A percentile compares a stretch with the other conserved stretches of the same genome.
These are phyloP conservation scores for Leishmania martiniquensis DNA, from an alignment of 208 protist species.

Conservation along the genomic window DNA sequence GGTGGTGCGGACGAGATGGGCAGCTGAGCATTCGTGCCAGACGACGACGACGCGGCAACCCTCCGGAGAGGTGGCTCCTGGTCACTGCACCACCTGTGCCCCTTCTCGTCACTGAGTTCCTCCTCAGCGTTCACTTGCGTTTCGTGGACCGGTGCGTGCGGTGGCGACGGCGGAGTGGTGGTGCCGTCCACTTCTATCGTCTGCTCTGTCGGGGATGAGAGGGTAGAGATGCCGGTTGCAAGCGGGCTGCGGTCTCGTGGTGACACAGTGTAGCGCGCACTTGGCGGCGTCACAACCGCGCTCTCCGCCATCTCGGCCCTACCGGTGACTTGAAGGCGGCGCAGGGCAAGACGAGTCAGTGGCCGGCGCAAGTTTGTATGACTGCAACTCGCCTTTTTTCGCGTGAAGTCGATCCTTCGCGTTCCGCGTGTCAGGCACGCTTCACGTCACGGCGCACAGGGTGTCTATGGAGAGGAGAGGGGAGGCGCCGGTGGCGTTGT, in stretches of 20 bases:
- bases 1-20: not conserved
- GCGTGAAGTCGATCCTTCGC: not conserved
- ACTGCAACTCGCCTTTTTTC: not conserved
- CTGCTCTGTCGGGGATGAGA: slow-evolving; percentile 20
- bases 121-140: not conserved
- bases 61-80: not conserved
- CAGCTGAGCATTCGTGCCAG: not conserved
- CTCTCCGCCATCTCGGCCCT: slow-evolving; percentile 18
- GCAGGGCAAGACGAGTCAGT: not conserved
- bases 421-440: not conserved
- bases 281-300: slow-evolving; percentile 17
- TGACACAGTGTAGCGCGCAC: slow-evolving; percentile 6
- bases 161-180: slow-evolving; percentile 3
- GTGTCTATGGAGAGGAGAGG: not conserved
- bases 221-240: slow-evolving; percentile 18
- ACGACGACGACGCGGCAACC: not conserved
- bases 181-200: slow-evolving; percentile 10
- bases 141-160: not conserved
- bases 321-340: not conserved
- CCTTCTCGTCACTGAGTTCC: slow-evolving; percentile 12
- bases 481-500: not conserved
- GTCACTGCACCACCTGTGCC: not conserved
- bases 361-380: not conserved
- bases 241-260: slow-evolving; percentile 15
- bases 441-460: not conserved